Percentiles rank a stretch among this genome's conserved stretches.
These are phyloP conservation scores for Pythium dissotocum DNA, from an alignment of 352 stramenopile genomes.

Conservation along the genomic window DNA sequence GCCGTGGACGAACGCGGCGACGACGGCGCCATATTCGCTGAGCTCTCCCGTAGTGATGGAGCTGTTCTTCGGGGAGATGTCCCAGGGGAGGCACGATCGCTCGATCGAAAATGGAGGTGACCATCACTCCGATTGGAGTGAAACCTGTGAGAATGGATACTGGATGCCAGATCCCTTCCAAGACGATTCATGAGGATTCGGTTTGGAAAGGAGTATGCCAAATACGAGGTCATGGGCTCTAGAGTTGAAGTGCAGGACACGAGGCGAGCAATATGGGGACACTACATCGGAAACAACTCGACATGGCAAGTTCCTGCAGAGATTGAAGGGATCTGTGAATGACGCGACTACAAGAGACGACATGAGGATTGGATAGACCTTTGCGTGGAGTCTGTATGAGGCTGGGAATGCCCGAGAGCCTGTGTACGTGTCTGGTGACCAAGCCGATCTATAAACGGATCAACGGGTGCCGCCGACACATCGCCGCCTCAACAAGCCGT, in stretches of 20 bases:
- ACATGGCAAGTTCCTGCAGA: not conserved
- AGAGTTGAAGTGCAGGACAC: conserved; percentile 17
- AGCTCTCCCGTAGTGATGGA: not conserved
- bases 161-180: conserved; percentile 6
- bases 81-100: conserved; percentile 6
- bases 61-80: conserved; percentile 6
- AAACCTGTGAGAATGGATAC: conserved; percentile 19
- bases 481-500: not conserved
- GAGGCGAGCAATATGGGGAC: not conserved
- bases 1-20: conserved; percentile 40
- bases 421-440: not conserved
- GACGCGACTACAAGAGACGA: not conserved
- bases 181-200: not conserved
- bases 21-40: conserved; percentile 22
- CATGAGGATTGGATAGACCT: not conserved
- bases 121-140: conserved; percentile 17
- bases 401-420: not conserved
- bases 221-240: not conserved
- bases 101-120: conserved; percentile 10
- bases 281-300: too few species aligned
- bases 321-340: not conserved
- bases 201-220: not conserved
- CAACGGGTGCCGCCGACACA: not conserved
- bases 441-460: conserved; percentile 8
- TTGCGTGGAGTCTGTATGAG: not conserved